Evolutionary conservation across 2,329 filamentous ascomycete species (phyloP).

Genomic region (Aspergillus hortae): DNA sequence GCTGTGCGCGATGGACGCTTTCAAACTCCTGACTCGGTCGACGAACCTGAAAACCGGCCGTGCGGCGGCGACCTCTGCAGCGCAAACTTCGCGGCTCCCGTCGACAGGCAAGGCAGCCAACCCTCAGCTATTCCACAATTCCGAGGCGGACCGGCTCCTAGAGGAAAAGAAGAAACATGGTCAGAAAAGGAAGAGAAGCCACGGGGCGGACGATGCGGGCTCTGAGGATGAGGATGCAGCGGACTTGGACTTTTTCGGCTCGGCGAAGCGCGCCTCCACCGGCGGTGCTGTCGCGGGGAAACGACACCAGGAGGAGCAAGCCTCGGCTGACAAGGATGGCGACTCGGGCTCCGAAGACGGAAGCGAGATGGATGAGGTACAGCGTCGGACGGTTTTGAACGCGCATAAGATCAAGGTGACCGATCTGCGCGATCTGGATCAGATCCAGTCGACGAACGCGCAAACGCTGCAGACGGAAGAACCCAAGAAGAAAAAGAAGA

Average conservation of each 20-base stretch:
- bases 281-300: slow-evolving; percentile 3
- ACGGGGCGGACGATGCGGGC: slow-evolving; percentile 18
- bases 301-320: slow-evolving; percentile 12
- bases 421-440: slow-evolving; percentile 57
- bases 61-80: slow-evolving; percentile 17
- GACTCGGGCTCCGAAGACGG: slow-evolving; percentile 19
- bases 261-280: slow-evolving; percentile 24
- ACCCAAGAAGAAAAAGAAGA: slow-evolving; percentile 50
- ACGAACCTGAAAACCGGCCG: slow-evolving; percentile 38
- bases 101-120: slow-evolving; percentile 39
- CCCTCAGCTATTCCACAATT: slow-evolving; percentile 35
- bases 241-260: slow-evolving; percentile 37
- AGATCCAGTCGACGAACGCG: slow-evolving; percentile 23
- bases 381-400: slow-evolving; percentile 70
- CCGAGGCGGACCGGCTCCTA: slow-evolving; percentile 25
- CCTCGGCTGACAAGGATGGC: slow-evolving; percentile 18
- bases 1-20: slow-evolving; percentile 39
- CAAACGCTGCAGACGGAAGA: slow-evolving; percentile 23
- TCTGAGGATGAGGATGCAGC: slow-evolving; percentile 20
- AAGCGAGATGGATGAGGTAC: slow-evolving; percentile 58
- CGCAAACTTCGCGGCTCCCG: slow-evolving; percentile 30
- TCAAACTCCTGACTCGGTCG: slow-evolving; percentile 43
- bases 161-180: slow-evolving; percentile 24
- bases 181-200: slow-evolving; percentile 37
- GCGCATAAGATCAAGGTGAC: slow-evolving; percentile 83